Evolutionary conservation across 495 filamentous ascomycete genomes (phyloP).

Genomic region (Trichocladium antarcticum): DNA sequence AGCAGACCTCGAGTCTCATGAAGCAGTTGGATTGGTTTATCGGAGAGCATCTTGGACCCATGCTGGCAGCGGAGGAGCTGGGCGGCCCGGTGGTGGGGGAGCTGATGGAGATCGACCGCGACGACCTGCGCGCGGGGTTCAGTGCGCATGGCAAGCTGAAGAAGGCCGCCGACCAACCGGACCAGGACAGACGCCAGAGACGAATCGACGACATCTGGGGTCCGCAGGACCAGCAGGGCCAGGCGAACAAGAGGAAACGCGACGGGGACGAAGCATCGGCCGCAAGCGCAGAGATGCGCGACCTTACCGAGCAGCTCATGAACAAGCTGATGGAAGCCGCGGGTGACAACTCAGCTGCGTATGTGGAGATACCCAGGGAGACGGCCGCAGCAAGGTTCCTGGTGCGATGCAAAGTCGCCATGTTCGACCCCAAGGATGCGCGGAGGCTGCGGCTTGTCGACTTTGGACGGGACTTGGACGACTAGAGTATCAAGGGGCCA

Average conservation of each 20-base stretch:
- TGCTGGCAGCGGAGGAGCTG: conserved; percentile 78
- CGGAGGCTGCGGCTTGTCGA: conserved; percentile 64
- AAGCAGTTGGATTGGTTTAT: conserved; percentile 61
- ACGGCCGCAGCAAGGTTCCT: conserved; percentile 76
- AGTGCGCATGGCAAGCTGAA: conserved; percentile 59
- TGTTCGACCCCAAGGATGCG: conserved; percentile 78
- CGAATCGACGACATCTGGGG: conserved; percentile 68
- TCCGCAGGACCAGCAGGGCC: conserved; percentile 24
- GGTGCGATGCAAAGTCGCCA: conserved; percentile 71
- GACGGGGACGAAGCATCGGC: conserved; percentile 49
- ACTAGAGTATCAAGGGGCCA: conserved; percentile 28
- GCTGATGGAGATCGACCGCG: conserved; percentile 47
- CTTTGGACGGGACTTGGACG: conserved; percentile 68
- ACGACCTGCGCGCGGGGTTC: conserved; percentile 56
- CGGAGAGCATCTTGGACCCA: conserved; percentile 56
- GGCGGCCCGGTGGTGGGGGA: conserved; percentile 80
- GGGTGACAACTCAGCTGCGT: conserved; percentile 45
- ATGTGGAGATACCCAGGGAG: conserved; percentile 59
- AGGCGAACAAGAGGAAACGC: conserved; percentile 20
- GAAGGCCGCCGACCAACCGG: conserved; percentile 40
- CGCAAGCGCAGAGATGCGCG: conserved; percentile 54
- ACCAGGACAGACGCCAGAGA: conserved; percentile 46
- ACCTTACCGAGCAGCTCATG: conserved; percentile 51
- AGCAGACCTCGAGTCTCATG: conserved; percentile 46
- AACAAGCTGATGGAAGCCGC: conserved; percentile 51